phyloP scores from a whole-genome alignment of 768 basidiomycete genomes.

The Termitomyces sp. region DNA sequence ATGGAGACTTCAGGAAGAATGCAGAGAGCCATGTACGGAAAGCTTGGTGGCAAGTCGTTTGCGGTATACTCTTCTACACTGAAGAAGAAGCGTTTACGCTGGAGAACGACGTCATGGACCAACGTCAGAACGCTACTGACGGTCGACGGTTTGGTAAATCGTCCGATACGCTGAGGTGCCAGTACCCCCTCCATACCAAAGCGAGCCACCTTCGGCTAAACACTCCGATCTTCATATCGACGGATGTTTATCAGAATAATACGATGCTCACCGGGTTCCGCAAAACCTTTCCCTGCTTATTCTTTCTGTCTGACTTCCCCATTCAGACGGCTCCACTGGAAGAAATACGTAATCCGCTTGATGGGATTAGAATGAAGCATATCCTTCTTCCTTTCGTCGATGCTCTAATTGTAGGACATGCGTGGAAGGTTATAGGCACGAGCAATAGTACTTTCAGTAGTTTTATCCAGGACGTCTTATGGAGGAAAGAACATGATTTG shows the following conservation, averaged over 20 bases:
- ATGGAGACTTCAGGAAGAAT: conserved; percentile 52
- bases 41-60: conserved; percentile 57
- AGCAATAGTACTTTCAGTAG: conserved; percentile 72
- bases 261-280: conserved; percentile 40
- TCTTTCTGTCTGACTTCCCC: conserved; percentile 51
- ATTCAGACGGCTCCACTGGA: conserved; percentile 25
- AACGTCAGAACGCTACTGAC: background rate
- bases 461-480: conserved; percentile 64
- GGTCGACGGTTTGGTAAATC: background rate
- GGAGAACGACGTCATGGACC: conserved; percentile 16
- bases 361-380: conserved; percentile 39
- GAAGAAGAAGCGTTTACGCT: conserved; percentile 27
- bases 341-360: conserved; percentile 36
- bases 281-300: conserved; percentile 58
- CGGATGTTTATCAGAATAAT: conserved; percentile 42
- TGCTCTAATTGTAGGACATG: conserved; percentile 61
- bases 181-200: conserved; percentile 28
- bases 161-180: conserved; percentile 28
- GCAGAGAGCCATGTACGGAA: conserved; percentile 36
- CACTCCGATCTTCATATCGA: conserved; percentile 60
- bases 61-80: conserved; percentile 38
- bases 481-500: conserved; percentile 52
- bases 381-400: conserved; percentile 65
- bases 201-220: conserved; percentile 35
- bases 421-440: conserved; percentile 59